Evolutionary conservation across 106 monocot species (phyloP).

Genomic region (Ottelia alismoides): DNA sequence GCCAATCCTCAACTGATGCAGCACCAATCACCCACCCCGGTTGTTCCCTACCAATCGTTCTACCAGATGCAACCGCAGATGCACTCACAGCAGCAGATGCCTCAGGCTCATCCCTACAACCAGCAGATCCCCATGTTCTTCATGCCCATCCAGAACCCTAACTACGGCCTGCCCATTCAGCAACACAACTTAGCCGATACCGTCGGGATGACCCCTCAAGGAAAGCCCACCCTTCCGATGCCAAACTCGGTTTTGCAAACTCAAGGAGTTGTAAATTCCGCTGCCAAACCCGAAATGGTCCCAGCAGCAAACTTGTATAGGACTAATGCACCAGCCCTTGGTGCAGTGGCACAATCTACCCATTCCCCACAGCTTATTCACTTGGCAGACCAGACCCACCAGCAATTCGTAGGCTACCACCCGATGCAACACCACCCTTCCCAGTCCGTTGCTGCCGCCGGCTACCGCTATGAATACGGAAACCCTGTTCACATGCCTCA

Average conservation of each 20-base stretch:
- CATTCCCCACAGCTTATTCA: constrained; percentile 13
- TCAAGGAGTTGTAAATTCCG: constrained; percentile 1
- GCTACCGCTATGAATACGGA: constrained; percentile 38
- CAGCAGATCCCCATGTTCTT: constrained; percentile 50
- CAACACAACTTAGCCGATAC: constrained; percentile 13
- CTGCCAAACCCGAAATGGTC: constrained; percentile 19
- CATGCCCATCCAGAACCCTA: constrained; percentile 33
- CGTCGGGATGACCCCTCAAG: background rate
- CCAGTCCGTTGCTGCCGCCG: constrained; percentile 14
- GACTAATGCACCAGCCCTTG: constrained; percentile 12
- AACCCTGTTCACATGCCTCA: constrained; percentile 13
- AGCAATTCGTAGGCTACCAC: constrained; percentile 43
- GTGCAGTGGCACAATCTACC: constrained; percentile 7
- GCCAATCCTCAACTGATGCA: constrained; percentile 3
- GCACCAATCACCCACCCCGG: constrained; percentile 13
- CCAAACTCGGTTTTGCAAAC: constrained; percentile 5
- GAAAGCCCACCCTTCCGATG: constrained; percentile 14
- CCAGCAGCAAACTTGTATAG: constrained; percentile 29
- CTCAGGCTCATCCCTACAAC: constrained; percentile 17
- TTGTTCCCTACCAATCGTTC: constrained; percentile 12
- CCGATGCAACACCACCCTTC: constrained; percentile 41
- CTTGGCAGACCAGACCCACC: constrained; percentile 8
- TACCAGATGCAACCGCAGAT: constrained; percentile 47
- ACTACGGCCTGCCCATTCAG: constrained; percentile 15
- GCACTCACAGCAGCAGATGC: constrained; percentile 20